Percentiles rank a stretch among this genome's conserved stretches.
phyloP scores from a whole-genome alignment of 2,329 filamentous ascomycete species.

The Neopestalotiopsis sp. region DNA sequence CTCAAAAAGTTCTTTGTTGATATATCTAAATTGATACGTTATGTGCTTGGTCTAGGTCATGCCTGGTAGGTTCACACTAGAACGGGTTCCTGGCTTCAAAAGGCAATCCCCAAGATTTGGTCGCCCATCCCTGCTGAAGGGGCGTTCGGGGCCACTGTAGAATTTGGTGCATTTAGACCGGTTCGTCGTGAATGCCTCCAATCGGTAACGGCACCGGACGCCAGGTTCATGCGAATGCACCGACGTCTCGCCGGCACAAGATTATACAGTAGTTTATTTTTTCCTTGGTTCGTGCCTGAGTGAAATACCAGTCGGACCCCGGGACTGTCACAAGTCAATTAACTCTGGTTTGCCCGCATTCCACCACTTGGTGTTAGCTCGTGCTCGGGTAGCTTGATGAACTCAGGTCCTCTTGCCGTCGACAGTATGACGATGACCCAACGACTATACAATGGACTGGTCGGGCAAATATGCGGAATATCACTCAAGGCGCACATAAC shows the following conservation, averaged over 20 bases:
- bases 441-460: no score
- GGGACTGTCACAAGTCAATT: no score
- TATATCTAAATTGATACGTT: neutral
- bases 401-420: no score
- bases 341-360: no score
- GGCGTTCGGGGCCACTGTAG: neutral
- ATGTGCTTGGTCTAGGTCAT: neutral
- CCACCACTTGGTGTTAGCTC: no score
- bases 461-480: no score
- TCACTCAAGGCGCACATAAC: no score
- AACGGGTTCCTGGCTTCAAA: neutral
- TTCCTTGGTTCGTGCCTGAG: no score
- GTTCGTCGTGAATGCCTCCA: conserved; percentile 4
- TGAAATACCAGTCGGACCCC: no score
- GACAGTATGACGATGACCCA: no score
- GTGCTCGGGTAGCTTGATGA: no score
- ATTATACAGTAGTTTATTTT: no score
- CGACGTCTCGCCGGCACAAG: conserved; percentile 14
- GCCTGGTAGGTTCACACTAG: neutral
- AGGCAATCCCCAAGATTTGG: neutral
- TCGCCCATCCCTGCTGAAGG: neutral
- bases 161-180: neutral
- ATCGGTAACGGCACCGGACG: conserved; percentile 3
- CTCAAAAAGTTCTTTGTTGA: neutral
- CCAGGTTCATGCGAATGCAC: conserved; percentile 2